Evolutionary conservation across 345 rosid species (phyloP), one percentile per base, ranked within the genome.

Genomic region (Corchorus olitorius): DNA sequence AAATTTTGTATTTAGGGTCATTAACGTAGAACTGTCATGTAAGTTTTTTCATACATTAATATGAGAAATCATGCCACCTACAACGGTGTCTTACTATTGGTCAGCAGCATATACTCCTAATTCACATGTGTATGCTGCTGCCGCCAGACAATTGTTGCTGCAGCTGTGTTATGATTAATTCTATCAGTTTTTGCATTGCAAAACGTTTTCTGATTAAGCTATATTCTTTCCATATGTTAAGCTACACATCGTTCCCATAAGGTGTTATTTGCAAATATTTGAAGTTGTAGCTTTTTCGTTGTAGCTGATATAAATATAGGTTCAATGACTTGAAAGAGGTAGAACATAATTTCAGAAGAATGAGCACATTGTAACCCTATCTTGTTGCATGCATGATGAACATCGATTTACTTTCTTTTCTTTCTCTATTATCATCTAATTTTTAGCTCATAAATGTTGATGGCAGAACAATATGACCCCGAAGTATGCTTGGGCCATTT

Each of bases 401-500:
- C 60, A 22, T 69, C 5, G 4, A 50, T 14, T 75, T 20, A 10
- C 8, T 41, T 41, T 49, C 15, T 55, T 65, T 15, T 13, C 7
- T 5, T 33, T 58, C 43, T 62, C 16, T 16, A 4, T 49, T 45
- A 55, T 74, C 49, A 34, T 15, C 59, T 46, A 66, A 71, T 77
- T 54, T 72, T 70, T 17, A 76, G n/a, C 20, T 35, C n/a, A 67
- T 22, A 5, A 66, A 16, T 79, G 52, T 73, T 76, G 33, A 35
- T 76, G 75, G 84, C 94, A 96, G 98, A 96, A 46, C 97, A 91
- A 89, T 91, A 92, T 66, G 98, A 91, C 72, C 96, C 95, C 33
- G 98, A 94, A 81, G 91, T 91, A 56, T 78, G 90, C 74, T 85
- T 97, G 85, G 98, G 97, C 75, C 98, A 94, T 84, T 82, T 92